phyloP scores from a whole-genome alignment of 2,329 filamentous ascomycete species.

The Diaporthe amygdali region DNA sequence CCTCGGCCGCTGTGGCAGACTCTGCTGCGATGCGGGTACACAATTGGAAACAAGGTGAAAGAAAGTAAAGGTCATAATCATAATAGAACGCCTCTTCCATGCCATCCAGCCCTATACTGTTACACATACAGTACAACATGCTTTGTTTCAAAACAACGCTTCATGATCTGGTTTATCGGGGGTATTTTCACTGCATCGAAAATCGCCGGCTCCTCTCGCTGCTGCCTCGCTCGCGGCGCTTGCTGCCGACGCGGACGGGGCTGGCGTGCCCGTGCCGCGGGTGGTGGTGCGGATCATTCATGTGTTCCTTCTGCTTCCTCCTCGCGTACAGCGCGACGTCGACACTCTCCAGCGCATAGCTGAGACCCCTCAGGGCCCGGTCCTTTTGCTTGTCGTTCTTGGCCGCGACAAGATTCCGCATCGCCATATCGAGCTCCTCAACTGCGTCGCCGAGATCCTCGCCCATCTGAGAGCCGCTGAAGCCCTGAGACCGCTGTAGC shows the following conservation, averaged over 20 bases:
- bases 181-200: slow-evolving; percentile 10
- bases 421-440: slow-evolving; percentile 18
- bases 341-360: slow-evolving; percentile 15
- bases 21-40: background rate
- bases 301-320: background rate
- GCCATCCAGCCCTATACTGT: background rate
- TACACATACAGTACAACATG: slow-evolving; percentile 4
- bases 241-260: background rate
- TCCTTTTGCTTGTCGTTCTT: slow-evolving; percentile 13
- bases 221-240: background rate
- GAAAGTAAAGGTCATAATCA: background rate
- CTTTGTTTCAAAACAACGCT: background rate
- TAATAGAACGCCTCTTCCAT: background rate
- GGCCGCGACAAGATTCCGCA: slow-evolving; percentile 13
- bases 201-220: slow-evolving; percentile 1
- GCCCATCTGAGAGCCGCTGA: slow-evolving; percentile 4
- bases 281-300: background rate
- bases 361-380: slow-evolving; percentile 13
- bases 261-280: background rate
- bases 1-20: background rate
- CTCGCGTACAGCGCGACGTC: slow-evolving; percentile 9
- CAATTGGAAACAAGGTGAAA: background rate
- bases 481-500: slow-evolving; percentile 10
- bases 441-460: slow-evolving; percentile 20
- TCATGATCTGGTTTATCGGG: background rate